Evolutionary conservation across 129 eudicot genomes (phyloP).

Genomic region (Chrysanthemum seticuspe): DNA sequence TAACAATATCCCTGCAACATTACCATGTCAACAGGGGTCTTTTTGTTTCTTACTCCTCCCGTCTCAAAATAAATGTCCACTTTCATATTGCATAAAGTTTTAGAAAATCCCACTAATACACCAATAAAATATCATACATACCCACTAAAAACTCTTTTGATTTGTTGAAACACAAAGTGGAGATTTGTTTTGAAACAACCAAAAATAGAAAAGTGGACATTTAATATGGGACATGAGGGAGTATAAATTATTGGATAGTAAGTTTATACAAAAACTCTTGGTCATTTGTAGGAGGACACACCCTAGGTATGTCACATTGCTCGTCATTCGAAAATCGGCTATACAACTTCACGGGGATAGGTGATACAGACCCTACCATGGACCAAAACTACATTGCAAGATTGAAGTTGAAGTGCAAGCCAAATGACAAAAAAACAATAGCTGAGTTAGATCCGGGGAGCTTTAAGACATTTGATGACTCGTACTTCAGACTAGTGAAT

Average conservation of each 20-base stretch:
- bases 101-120: too few relatives aligned
- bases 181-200: too few relatives aligned
- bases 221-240: too few relatives aligned
- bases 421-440: constrained; percentile 36
- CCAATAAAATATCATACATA: too few relatives aligned
- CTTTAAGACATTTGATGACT: constrained; percentile 46
- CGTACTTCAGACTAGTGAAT: constrained; percentile 35
- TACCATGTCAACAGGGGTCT: too few relatives aligned
- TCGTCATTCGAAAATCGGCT: constrained; percentile 40
- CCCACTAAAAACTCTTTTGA: too few relatives aligned
- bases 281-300: constrained; percentile 50
- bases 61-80: too few relatives aligned
- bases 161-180: too few relatives aligned
- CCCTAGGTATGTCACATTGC: constrained; percentile 67
- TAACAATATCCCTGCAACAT: too few relatives aligned
- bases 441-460: constrained; percentile 73
- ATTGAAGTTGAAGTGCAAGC: constrained; percentile 46
- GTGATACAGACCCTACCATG: constrained; percentile 62
- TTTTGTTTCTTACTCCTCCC: not conserved
- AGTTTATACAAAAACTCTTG: not conserved
- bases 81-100: too few relatives aligned
- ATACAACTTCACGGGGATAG: constrained; percentile 73
- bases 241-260: not conserved
- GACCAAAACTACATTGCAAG: constrained; percentile 51
- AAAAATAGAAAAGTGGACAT: too few relatives aligned